Base-by-base conservation (phyloP, 2,329 filamentous ascomycete genomes). In the Pseudogymnoascus sp. region DNA sequence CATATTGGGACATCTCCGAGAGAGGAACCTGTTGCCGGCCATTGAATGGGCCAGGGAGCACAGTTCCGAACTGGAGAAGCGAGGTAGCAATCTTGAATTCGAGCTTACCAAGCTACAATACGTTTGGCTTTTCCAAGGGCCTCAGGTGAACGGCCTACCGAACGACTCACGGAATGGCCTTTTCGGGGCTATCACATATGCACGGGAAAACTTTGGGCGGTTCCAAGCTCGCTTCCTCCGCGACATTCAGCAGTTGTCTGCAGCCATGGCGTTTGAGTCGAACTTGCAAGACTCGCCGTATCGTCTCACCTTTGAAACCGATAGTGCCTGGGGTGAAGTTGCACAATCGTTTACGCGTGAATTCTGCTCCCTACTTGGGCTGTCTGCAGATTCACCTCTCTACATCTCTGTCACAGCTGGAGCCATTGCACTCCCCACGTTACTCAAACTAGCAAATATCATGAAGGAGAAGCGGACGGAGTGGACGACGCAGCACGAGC, bases 351-450 rank as follows among this genome's bases (percentile, higher is more conserved):
- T 99, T 74, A 96, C 90, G 0, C 86, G 90, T 65, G 95, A 98
- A 74, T 99, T 97, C 78, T 99, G 95, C 79, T 93, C 90, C 1
- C 80, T 98, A 21, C 84, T 99, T 0, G 92, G 92, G 10, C 82
- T 99, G 1, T 93, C 92, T 0, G 92, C 93, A 19, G 90, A 96
- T 72, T 96, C 92, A 0, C 95, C 95, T 0, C 85, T 99, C 10
- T 97, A 96, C 75, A 87, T 97, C 28, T 93, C 95, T 60, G 89
- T 90, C 1, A 98, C 93, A 10, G 95, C 95, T 0, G 95, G 95
- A 54, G 88, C 92, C 8, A 95, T 99, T 61, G 93, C 95, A 0
- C 81, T 99, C 0, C 95, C 95, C 0, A 90, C 89, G 13, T 81
- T 98, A 3, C 82, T 96, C 70, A 99, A 98, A 76, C 87, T 96